Percentiles rank a stretch among this genome's conserved stretches.
phyloP scores from a whole-genome alignment of 2,329 filamentous ascomycete species.

The Diplocarpon mali region DNA sequence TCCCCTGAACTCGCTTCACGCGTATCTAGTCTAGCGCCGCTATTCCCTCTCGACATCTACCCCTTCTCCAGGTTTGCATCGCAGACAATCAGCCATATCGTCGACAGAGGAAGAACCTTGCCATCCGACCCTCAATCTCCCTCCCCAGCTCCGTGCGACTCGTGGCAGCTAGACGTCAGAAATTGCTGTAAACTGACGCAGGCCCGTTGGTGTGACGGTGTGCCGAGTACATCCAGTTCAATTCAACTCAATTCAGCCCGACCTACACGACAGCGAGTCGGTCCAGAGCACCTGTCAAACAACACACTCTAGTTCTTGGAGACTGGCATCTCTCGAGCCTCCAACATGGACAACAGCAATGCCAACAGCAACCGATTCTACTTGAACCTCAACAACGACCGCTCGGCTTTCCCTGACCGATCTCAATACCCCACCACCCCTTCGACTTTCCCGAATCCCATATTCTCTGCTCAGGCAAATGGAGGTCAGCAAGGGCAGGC shows the following conservation, averaged over 20 bases:
- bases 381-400: conserved; percentile 34
- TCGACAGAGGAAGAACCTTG: too few species aligned
- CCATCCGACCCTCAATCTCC: too few species aligned
- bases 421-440: conserved; percentile 72
- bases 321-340: background rate
- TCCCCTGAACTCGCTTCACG: too few species aligned
- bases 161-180: too few species aligned
- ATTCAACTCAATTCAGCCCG: background rate
- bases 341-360: conserved; percentile 22
- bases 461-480: conserved; percentile 32
- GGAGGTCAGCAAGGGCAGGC: conserved; percentile 27
- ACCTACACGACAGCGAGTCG: conserved; percentile 3
- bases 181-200: too few species aligned
- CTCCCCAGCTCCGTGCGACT: too few species aligned
- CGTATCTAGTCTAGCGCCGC: too few species aligned
- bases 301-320: background rate
- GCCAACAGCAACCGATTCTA: conserved; percentile 21
- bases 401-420: conserved; percentile 60
- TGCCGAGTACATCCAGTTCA: background rate
- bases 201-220: background rate
- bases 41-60: too few species aligned
- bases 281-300: conserved; percentile 2
- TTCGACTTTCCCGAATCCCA: conserved; percentile 90
- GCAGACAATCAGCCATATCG: too few species aligned
- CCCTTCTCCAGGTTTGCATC: too few species aligned